Base-by-base conservation (phyloP, 192 early-diverging fungal genomes). In the Phycomyces nitens region DNA sequence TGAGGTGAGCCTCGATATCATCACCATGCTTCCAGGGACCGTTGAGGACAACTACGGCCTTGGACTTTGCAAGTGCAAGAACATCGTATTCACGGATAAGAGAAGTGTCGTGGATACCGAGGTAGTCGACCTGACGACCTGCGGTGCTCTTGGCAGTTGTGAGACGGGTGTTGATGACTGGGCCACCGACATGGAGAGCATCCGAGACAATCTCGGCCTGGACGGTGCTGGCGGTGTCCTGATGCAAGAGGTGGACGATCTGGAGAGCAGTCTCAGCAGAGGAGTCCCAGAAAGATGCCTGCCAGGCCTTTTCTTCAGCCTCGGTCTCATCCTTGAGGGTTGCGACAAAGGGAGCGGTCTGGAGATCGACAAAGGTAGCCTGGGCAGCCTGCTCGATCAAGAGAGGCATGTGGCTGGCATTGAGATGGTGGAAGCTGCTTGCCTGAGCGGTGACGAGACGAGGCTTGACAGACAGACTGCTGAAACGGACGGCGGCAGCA, bases 1-100 rank as follows among this genome's bases (percentile, higher is more conserved):
- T 79, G 24, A 93, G 68, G 53, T 87, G 83, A 39, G 79, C 74
- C 39, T 86, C 84, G 15, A 94, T 58, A 22, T 93, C 90, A 41
- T 84, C 88, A 23, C 78, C 76, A 16, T 76, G 72, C 11, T 77
- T 76, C 87, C 87, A 88, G 21, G 77, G 68, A 12, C 88, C 79
- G 66, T 93, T 89, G 24, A 94, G 47, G 16, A 93, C 41, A 18
- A 93, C 70, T 14, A 70, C 65, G 3, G 82, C 85, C 20, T 77
- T 77, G 15, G 68, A 53, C 50, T 74, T 74, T 38, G 86, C 71
- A 0, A 79, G 66, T n/a, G 64, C 66, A 3, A 88, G 78, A 40
- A 85, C 74, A 56, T 92, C 82, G 73, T 85, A 87, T 56, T 78
- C 77, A 24, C 75, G 66, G 55, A 86, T 66, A 26, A 92, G 42